These are phyloP conservation scores for Apiospora koreana DNA, from an alignment of 2,329 filamentous ascomycete species.

Conservation along the genomic window DNA sequence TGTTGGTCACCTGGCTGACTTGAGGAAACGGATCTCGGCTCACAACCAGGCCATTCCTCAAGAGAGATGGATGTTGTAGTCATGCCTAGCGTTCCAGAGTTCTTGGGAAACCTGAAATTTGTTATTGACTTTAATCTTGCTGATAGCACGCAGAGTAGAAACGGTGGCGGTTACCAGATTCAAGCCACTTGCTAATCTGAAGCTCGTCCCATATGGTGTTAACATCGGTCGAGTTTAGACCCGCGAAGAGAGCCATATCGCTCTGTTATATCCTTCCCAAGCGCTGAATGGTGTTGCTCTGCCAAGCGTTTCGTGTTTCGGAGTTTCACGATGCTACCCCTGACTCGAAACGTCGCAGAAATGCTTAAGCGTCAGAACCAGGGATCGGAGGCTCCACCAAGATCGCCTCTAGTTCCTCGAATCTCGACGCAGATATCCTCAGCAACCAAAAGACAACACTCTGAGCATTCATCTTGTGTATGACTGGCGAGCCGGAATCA, in stretches of 20 bases:
- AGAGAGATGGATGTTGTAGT: not conserved
- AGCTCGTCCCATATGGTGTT: not conserved
- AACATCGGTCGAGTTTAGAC: not conserved
- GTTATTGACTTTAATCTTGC: not conserved
- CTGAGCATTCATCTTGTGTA: not conserved
- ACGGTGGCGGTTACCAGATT: not conserved
- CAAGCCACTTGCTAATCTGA: not conserved
- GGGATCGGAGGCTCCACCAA: not conserved
- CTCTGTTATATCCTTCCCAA: not conserved
- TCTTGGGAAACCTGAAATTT: not conserved
- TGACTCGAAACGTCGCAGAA: conserved; percentile 12
- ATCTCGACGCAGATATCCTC: not conserved
- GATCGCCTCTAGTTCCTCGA: not conserved
- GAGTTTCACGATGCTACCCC: not conserved
- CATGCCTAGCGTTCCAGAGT: not conserved
- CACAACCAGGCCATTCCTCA: not conserved
- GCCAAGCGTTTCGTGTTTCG: not conserved
- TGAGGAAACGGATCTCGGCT: not conserved
- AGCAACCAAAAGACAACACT: not conserved
- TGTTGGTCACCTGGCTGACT: not conserved
- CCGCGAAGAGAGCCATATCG: not conserved
- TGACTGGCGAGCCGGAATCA: not conserved
- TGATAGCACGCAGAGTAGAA: not conserved
- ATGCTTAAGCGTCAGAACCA: not conserved
- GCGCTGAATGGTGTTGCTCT: not conserved